phyloP scores from a whole-genome alignment of 192 early-diverging fungal genomes.

The Backusella morwellensis region DNA sequence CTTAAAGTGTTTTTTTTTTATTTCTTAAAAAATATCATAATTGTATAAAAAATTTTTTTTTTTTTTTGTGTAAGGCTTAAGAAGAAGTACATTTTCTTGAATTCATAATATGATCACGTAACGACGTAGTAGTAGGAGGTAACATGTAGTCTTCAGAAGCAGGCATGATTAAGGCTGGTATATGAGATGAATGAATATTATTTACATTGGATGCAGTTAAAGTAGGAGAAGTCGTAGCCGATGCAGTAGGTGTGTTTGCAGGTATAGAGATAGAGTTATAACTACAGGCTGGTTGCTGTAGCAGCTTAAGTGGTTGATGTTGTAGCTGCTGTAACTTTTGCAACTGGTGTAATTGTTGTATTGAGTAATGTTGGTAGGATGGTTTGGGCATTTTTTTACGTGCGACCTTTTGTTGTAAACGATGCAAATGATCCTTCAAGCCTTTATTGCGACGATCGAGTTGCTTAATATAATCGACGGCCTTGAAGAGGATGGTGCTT shows the following conservation, averaged over 20 bases:
- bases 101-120: neutral
- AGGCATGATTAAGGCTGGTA: conserved; percentile 17
- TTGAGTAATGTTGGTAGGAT: conserved; percentile 5
- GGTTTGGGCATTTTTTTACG: neutral
- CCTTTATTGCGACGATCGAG: conserved; percentile 56
- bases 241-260: conserved; percentile 8
- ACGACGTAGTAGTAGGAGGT: neutral
- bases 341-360: neutral
- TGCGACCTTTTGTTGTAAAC: conserved; percentile 11
- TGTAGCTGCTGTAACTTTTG: neutral
- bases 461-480: conserved; percentile 62
- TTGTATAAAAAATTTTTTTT: neutral
- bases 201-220: conserved; percentile 5
- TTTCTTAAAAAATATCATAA: neutral
- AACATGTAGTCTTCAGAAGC: conserved; percentile 5
- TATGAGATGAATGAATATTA: conserved; percentile 6
- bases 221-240: conserved; percentile 12
- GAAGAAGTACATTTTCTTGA: neutral
- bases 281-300: neutral
- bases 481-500: conserved; percentile 63
- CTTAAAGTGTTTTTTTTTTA: neutral
- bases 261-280: conserved; percentile 16
- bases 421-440: conserved; percentile 15
- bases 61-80: neutral
- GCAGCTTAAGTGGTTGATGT: too few species aligned